A percentile compares a stretch with the other conserved stretches of the same genome.
Evolutionary conservation across 495 filamentous ascomycete species (phyloP).

Genomic region (Neurospora sp.): DNA sequence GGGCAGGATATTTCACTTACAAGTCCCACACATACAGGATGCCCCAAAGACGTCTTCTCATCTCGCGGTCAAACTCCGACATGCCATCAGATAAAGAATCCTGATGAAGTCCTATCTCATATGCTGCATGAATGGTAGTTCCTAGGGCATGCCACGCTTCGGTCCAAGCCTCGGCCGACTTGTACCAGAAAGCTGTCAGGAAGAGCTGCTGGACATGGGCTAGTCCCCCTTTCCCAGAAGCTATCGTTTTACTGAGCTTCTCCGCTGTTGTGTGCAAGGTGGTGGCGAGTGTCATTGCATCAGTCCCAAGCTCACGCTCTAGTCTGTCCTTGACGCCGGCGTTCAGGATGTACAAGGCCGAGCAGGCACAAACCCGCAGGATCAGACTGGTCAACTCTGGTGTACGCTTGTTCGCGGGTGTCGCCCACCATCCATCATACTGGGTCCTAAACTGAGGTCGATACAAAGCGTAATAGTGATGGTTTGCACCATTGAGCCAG

Average conservation of each 20-base stretch:
- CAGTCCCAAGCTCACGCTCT: conserved; percentile 35
- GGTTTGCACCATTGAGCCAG: conserved; percentile 38
- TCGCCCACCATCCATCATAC: conserved; percentile 40
- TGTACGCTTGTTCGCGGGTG: conserved; percentile 21
- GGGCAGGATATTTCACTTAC: conserved; percentile 12
- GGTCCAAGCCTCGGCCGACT: conserved; percentile 41
- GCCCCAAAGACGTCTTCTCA: conserved; percentile 33
- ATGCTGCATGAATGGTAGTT: conserved; percentile 37
- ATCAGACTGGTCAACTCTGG: conserved; percentile 41
- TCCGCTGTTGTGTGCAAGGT: conserved; percentile 35
- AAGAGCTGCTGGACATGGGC: conserved; percentile 43
- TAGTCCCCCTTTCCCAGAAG: conserved; percentile 36
- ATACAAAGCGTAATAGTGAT: conserved; percentile 41
- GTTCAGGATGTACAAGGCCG: conserved; percentile 33
- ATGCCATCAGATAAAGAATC: conserved; percentile 23
- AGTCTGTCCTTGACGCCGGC: conserved; percentile 27
- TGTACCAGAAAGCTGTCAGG: conserved; percentile 41
- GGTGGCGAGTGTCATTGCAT: conserved; percentile 27
- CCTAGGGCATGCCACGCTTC: conserved; percentile 43
- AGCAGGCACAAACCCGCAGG: conserved; percentile 42
- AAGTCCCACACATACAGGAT: conserved; percentile 33
- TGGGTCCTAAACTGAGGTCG: conserved; percentile 36
- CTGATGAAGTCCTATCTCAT: conserved; percentile 45
- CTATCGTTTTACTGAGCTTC: conserved; percentile 34
- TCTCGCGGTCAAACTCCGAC: conserved; percentile 36